A percentile compares a stretch with the other conserved stretches of the same genome.
phyloP scores from a whole-genome alignment of 805 yeast species.

The Hanseniaspora lindneri region DNA sequence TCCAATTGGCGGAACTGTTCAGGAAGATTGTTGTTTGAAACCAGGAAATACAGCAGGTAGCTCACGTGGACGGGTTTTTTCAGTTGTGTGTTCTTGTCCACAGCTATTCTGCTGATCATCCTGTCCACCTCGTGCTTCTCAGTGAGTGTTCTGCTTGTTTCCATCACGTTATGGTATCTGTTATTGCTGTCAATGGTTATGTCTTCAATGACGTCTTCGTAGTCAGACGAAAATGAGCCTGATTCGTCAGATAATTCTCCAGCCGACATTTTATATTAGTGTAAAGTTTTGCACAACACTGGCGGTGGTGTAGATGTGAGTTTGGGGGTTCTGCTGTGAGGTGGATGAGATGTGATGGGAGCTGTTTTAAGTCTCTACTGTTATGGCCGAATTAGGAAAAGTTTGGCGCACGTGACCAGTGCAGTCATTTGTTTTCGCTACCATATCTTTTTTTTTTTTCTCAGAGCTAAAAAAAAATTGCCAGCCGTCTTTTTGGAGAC shows the following conservation, averaged over 20 bases:
- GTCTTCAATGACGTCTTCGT: background rate
- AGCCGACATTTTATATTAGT: too few relatives aligned
- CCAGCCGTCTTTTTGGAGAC: too few relatives aligned
- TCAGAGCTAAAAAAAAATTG: too few relatives aligned
- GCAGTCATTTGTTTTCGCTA: background rate
- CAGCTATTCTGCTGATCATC: background rate
- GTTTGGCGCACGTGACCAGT: too few relatives aligned
- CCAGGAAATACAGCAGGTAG: slow-evolving; percentile 32
- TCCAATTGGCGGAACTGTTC: slow-evolving; percentile 46
- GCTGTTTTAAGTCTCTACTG: background rate
- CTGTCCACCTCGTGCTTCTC: slow-evolving; percentile 10
- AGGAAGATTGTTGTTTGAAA: slow-evolving; percentile 38
- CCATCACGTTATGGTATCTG: background rate
- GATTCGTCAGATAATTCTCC: too few relatives aligned
- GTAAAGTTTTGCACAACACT: too few relatives aligned
- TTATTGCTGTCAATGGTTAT: background rate
- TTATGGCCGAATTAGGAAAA: background rate
- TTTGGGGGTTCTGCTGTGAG: too few relatives aligned
- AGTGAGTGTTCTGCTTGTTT: slow-evolving; percentile 1
- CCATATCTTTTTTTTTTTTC: too few relatives aligned
- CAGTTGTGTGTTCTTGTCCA: background rate
- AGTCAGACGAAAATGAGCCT: background rate
- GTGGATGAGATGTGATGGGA: background rate
- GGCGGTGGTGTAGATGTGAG: too few relatives aligned
- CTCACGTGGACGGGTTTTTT: background rate